Percentiles rank a stretch among this genome's conserved stretches.
phyloP scores from a whole-genome alignment of 192 early-diverging fungal genomes.

The Funneliformis mosseae region DNA sequence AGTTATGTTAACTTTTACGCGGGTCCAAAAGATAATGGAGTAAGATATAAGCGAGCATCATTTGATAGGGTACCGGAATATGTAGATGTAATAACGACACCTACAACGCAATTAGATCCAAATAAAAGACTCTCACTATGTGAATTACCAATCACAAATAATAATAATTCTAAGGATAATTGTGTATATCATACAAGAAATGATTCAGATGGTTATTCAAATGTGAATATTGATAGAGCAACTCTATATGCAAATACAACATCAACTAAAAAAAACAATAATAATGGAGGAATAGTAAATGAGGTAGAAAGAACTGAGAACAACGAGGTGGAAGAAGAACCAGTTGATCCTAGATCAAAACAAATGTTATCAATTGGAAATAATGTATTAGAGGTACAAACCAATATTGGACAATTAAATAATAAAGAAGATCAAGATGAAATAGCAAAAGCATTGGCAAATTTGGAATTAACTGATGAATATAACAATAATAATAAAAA shows the following conservation, averaged over 20 bases:
- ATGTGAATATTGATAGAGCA: background rate
- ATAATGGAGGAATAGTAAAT: background rate
- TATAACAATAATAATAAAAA: background rate
- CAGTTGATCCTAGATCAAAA: conserved; percentile 42
- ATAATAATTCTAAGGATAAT: background rate
- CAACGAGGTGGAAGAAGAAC: conserved; percentile 30
- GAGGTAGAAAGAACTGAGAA: background rate
- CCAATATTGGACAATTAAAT: background rate
- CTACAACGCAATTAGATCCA: background rate
- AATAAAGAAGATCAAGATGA: background rate
- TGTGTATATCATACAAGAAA: background rate
- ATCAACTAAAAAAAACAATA: background rate
- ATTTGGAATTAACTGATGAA: background rate
- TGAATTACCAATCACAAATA: background rate
- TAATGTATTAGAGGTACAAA: conserved; percentile 46
- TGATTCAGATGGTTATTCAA: background rate
- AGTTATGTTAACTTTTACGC: conserved; percentile 16
- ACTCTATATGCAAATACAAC: conserved; percentile 3
- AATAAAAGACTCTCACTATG: background rate
- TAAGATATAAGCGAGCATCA: background rate
- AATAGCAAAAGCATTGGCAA: conserved; percentile 8
- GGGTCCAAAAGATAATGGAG: background rate
- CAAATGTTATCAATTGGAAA: conserved; percentile 44
- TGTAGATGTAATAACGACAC: background rate
- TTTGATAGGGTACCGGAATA: conserved; percentile 11